These are phyloP conservation scores for Petunia axillaris DNA, from an alignment of 257 asterid genomes.

Conservation along the genomic window DNA sequence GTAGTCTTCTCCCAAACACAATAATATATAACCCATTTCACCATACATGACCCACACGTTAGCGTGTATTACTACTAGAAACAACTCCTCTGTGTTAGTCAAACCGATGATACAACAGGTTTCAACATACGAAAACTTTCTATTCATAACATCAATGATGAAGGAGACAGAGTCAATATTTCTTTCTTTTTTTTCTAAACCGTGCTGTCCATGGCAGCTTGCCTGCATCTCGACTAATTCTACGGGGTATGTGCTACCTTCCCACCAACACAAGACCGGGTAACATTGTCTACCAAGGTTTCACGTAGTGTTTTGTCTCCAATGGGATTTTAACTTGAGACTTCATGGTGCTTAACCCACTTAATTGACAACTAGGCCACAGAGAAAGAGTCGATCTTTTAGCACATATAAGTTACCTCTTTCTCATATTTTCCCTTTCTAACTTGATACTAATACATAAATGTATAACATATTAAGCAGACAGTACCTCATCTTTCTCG, in stretches of 20 bases:
- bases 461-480: not conserved
- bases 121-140: slow-evolving; percentile 1
- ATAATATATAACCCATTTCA: not conserved
- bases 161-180: not conserved
- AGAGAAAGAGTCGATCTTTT: not conserved
- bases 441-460: not conserved
- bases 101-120: not conserved
- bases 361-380: no score
- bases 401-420: not conserved
- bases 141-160: not conserved
- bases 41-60: not conserved
- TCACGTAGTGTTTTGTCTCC: no score
- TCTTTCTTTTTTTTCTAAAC: no score
- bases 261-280: no score
- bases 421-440: not conserved
- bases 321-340: no score
- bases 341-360: no score
- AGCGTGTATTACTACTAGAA: not conserved
- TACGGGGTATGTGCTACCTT: no score
- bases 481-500: slow-evolving; percentile 74
- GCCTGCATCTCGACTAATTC: no score
- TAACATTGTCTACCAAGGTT: no score
- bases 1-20: not conserved
- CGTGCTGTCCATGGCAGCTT: no score
- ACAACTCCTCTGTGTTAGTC: not conserved